These are phyloP conservation scores for Blastocystis sp. DNA, from an alignment of 352 stramenopile species.

Conservation along the genomic window DNA sequence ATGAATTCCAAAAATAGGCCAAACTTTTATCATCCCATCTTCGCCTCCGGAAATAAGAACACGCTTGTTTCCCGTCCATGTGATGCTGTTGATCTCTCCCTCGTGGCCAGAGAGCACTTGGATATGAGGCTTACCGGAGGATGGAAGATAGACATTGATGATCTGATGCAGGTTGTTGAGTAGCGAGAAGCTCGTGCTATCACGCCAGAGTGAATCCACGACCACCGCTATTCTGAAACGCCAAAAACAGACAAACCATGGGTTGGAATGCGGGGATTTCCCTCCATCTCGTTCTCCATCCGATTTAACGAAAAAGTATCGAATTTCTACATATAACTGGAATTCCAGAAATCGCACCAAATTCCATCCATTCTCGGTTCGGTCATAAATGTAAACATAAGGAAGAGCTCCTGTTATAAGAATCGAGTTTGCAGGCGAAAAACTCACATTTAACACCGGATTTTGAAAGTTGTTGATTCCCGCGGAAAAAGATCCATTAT, in stretches of 20 bases:
- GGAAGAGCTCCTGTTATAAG: neutral
- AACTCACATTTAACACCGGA: neutral
- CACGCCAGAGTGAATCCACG: slow-evolving; percentile 17
- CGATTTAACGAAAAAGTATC: slow-evolving; percentile 18
- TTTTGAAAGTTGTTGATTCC: neutral
- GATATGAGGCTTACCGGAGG: neutral
- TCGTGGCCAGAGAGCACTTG: slow-evolving; percentile 29
- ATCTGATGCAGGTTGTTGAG: slow-evolving; percentile 21
- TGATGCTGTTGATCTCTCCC: slow-evolving; percentile 42
- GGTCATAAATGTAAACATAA: slow-evolving; percentile 6
- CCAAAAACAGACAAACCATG: neutral
- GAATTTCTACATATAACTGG: neutral
- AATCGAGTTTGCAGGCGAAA: neutral
- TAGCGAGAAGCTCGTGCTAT: neutral
- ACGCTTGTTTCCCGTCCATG: neutral
- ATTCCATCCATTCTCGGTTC: neutral
- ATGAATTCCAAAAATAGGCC: neutral
- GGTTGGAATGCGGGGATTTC: neutral
- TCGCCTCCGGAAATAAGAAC: slow-evolving; percentile 1
- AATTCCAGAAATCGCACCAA: neutral
- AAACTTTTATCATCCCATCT: slow-evolving; percentile 24
- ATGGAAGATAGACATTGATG: neutral
- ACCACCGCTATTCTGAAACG: neutral
- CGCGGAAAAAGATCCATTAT: neutral
- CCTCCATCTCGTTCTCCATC: neutral